phyloP scores from a whole-genome alignment of 768 basidiomycete species.

The Hortiboletus campestris region DNA sequence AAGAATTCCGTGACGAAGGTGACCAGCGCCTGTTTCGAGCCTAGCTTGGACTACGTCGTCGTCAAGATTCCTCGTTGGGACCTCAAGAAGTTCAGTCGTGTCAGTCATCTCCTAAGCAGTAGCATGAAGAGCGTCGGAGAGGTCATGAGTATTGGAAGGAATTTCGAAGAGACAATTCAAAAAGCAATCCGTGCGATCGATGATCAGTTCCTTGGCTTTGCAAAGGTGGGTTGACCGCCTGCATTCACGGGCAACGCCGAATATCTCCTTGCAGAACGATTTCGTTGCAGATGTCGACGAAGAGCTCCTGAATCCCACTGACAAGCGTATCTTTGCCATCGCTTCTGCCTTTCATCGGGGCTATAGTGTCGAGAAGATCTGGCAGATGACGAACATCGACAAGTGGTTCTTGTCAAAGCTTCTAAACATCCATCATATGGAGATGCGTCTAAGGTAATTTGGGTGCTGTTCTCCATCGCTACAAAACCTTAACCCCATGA shows the following conservation, averaged over 20 bases:
- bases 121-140: constrained; percentile 99
- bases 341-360: constrained; percentile 91
- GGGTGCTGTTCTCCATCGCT: neutral
- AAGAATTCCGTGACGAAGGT: constrained; percentile 97
- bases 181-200: constrained; percentile 98
- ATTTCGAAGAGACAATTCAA: constrained; percentile 98
- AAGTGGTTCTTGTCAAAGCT: constrained; percentile 97
- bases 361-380: constrained; percentile 93
- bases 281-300: constrained; percentile 89
- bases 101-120: constrained; percentile 85
- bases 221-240: constrained; percentile 52
- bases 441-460: constrained; percentile 68
- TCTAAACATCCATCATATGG: constrained; percentile 79
- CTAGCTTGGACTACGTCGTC: constrained; percentile 93
- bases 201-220: constrained; percentile 91
- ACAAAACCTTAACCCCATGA: constrained; percentile 1
- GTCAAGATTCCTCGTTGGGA: constrained; percentile 99
- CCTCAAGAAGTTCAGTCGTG: constrained; percentile 94
- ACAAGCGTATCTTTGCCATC: constrained; percentile 96
- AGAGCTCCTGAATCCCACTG: constrained; percentile 91
- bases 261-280: constrained; percentile 58
- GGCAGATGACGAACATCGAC: constrained; percentile 98
- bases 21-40: constrained; percentile 97
- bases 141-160: constrained; percentile 98
- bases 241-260: neutral